These are phyloP conservation scores for carrot (Daucus carota) DNA, from an alignment of 129 eudicot species.

Conservation along the genomic window DH1_v3.0 NC_030385.2:47032501-47033000, in stretches of 20 bases:
- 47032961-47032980: neutral
- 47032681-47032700: conserved; percentile 81
- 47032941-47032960: neutral
- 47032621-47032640: neutral
- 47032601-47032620: too few species aligned
- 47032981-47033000: neutral
- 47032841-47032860: conserved; percentile 1
- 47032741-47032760: conserved; percentile 61
- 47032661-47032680: conserved; percentile 66
- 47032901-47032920: neutral
- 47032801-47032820: conserved; percentile 8
- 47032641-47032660: conserved; percentile 15
- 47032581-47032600: neutral
- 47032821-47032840: neutral
- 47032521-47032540: neutral
- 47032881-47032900: neutral
- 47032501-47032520: neutral
- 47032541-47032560: neutral
- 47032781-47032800: conserved; percentile 12
- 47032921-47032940: neutral
- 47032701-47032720: conserved; percentile 70
- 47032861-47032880: neutral
- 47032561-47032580: neutral
- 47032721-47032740: conserved; percentile 74
- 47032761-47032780: conserved; percentile 34